A percentile compares a stretch with the other conserved stretches of the same genome.
These are phyloP conservation scores for Exophiala oligosperma DNA, from an alignment of 2,329 filamentous ascomycete genomes.

Conservation along the genomic window DNA sequence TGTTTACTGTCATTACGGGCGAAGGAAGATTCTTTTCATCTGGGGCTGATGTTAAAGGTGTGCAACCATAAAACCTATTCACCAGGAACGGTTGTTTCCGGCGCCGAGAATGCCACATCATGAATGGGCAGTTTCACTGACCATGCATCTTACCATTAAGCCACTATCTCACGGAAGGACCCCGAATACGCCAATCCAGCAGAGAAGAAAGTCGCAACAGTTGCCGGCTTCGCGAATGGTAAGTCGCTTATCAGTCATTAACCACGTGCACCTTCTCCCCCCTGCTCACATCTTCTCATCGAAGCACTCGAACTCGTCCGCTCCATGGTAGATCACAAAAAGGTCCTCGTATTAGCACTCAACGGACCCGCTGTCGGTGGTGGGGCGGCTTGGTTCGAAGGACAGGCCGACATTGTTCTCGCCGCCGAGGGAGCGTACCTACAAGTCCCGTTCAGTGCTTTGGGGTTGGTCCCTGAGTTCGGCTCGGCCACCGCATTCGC, in stretches of 20 bases:
- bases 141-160: neutral
- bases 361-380: constrained; percentile 54
- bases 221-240: neutral
- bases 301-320: constrained; percentile 19
- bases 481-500: constrained; percentile 49
- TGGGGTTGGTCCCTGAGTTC: constrained; percentile 52
- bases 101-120: too few relatives aligned
- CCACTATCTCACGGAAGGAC: neutral
- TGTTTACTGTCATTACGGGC: constrained; percentile 53
- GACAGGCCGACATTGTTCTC: constrained; percentile 51
- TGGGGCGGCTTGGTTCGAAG: constrained; percentile 53
- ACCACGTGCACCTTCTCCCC: neutral
- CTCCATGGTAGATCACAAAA: constrained; percentile 49
- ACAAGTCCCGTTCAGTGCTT: constrained; percentile 50
- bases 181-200: constrained; percentile 11
- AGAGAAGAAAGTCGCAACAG: constrained; percentile 20
- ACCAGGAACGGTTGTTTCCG: too few relatives aligned
- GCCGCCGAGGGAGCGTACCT: constrained; percentile 47
- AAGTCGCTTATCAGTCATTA: neutral
- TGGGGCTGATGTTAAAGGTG: constrained; percentile 49
- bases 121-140: too few relatives aligned
- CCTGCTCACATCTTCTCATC: too few relatives aligned
- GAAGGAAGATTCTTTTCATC: constrained; percentile 53
- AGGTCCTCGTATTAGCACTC: constrained; percentile 52
- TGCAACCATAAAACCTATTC: neutral